These are phyloP conservation scores for Colletotrichum orchidophilum DNA, from an alignment of 2,329 filamentous ascomycete genomes.

Conservation along the genomic window DNA sequence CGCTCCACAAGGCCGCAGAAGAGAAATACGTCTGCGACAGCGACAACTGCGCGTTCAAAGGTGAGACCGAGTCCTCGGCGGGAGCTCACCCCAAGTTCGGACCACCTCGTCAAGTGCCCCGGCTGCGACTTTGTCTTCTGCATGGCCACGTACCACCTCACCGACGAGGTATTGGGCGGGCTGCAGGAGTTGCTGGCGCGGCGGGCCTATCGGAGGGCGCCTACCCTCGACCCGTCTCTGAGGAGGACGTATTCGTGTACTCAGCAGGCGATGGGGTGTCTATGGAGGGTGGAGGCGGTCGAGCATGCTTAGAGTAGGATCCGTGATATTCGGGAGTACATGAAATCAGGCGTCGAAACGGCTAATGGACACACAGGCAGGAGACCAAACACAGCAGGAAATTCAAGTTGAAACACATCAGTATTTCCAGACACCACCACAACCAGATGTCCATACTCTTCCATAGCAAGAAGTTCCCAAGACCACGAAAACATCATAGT, in stretches of 20 bases:
- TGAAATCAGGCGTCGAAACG: too few species aligned
- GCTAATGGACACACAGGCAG: too few species aligned
- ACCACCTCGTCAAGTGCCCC: neutral
- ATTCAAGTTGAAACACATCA: too few species aligned
- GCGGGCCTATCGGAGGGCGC: slow-evolving; percentile 26
- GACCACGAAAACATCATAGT: too few species aligned
- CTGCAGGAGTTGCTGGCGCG: slow-evolving; percentile 1
- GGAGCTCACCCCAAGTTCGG: neutral
- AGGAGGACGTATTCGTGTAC: slow-evolving; percentile 4
- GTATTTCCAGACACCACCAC: too few species aligned
- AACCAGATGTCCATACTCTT: too few species aligned
- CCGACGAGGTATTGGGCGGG: neutral
- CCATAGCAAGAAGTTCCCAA: too few species aligned
- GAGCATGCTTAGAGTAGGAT: neutral
- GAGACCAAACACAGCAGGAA: too few species aligned
- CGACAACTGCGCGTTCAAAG: neutral
- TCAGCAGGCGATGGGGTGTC: neutral
- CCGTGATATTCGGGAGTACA: neutral
- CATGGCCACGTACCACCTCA: neutral
- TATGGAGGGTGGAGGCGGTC: neutral
- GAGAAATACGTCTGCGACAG: neutral
- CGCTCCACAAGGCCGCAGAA: neutral
- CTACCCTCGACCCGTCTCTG: slow-evolving; percentile 30
- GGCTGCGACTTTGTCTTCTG: slow-evolving; percentile 15
- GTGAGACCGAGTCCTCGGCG: neutral